A percentile compares a stretch with the other conserved stretches of the same genome.
Conservation (phyloP, 441 rosid genomes). For the Codiaeum variegatum region DNA sequence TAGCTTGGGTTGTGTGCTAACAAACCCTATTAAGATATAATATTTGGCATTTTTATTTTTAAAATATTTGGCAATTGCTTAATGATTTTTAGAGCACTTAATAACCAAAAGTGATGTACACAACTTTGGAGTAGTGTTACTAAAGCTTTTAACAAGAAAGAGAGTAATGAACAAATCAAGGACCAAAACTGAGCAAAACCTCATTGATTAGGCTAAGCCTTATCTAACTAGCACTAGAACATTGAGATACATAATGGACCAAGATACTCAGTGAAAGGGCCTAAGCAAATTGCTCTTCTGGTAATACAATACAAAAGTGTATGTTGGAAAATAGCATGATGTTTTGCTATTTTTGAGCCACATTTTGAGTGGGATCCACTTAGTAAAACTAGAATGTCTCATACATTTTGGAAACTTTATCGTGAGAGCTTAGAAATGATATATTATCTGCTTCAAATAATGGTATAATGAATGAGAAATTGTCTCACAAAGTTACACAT, state of each 20-base stretch:
- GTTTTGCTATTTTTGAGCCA: no score
- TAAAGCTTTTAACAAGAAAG: constrained; percentile 73
- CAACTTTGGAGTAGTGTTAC: constrained; percentile 81
- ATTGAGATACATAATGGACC: constrained; percentile 53
- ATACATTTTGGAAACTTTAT: no score
- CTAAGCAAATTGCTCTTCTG: constrained; percentile 41
- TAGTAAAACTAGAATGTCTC: no score
- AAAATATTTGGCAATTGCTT: neutral
- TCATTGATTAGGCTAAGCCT: constrained; percentile 73
- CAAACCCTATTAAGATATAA: neutral
- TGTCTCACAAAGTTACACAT: no score
- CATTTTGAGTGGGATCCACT: no score
- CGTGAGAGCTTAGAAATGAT: no score
- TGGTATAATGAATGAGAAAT: no score
- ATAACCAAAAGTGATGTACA: constrained; percentile 73
- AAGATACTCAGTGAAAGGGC: constrained; percentile 79
- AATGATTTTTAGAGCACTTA: constrained; percentile 44
- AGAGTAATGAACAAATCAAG: constrained; percentile 69
- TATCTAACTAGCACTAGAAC: constrained; percentile 43
- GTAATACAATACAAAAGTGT: constrained; percentile 51
- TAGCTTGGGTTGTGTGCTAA: no score
- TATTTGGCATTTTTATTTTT: no score
- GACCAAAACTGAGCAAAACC: constrained; percentile 61
- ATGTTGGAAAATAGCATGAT: no score
- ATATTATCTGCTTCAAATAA: no score